These are phyloP conservation scores for Tilletia horrida DNA, from an alignment of 1,284 basidiomycete genomes.

Conservation along the genomic window DNA sequence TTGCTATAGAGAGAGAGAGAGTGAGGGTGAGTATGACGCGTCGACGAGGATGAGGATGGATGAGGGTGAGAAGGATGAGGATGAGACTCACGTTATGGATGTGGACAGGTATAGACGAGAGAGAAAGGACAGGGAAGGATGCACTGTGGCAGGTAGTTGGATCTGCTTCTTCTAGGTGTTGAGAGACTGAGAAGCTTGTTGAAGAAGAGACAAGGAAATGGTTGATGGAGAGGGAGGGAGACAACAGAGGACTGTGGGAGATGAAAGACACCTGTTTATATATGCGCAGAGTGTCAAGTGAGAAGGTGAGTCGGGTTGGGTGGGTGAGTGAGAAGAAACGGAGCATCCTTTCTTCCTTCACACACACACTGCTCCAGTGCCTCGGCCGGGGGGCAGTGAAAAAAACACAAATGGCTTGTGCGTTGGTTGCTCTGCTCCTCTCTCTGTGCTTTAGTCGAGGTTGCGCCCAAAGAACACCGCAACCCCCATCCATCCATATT, in stretches of 20 bases:
- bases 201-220: neutral
- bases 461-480: too few species aligned
- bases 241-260: neutral
- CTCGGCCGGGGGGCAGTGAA: too few species aligned
- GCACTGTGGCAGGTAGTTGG: neutral
- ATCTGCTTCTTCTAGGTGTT: neutral
- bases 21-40: neutral
- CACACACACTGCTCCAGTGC: too few species aligned
- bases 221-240: neutral
- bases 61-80: neutral
- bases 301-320: too few species aligned
- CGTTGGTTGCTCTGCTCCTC: too few species aligned
- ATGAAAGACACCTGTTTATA: neutral
- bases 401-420: too few species aligned
- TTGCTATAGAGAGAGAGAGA: neutral
- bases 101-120: neutral
- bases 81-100: constrained; percentile 5
- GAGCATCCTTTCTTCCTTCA: too few species aligned
- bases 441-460: too few species aligned
- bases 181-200: too few species aligned
- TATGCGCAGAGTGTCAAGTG: too few species aligned
- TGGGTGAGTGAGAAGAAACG: too few species aligned
- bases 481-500: too few species aligned
- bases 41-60: neutral
- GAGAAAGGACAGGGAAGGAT: neutral